Percentiles rank a stretch among this genome's conserved stretches.
Evolutionary conservation across 2,329 filamentous ascomycete species (phyloP).

Genomic region (Reticulascus tulasneorum): DNA sequence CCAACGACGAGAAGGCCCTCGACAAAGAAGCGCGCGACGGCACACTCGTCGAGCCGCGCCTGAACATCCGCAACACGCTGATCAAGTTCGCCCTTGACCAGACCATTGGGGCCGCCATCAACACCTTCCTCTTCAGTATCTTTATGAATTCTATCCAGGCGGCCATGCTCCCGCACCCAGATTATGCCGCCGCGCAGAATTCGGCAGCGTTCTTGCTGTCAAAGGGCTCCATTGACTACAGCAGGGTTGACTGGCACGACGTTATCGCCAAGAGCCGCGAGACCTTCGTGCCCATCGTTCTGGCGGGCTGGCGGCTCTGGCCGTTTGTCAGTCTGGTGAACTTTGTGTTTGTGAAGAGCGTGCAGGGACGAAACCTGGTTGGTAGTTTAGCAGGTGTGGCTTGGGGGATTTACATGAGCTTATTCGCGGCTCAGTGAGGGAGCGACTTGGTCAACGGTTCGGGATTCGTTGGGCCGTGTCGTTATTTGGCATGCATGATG

Average conservation of each 20-base stretch:
- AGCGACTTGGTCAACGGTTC: too few species aligned
- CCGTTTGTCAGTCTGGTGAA: constrained; percentile 66
- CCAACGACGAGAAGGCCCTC: constrained; percentile 36
- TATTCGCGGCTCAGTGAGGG: constrained; percentile 41
- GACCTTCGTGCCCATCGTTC: constrained; percentile 62
- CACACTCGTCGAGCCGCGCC: constrained; percentile 42
- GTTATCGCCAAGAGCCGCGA: constrained; percentile 40
- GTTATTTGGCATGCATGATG: too few species aligned
- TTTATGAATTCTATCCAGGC: constrained; percentile 54
- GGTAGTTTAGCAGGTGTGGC: constrained; percentile 67
- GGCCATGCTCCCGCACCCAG: constrained; percentile 36
- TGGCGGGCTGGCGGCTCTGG: constrained; percentile 67
- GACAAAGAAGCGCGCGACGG: constrained; percentile 29
- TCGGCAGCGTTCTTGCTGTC: constrained; percentile 24
- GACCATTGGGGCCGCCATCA: constrained; percentile 59
- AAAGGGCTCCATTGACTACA: constrained; percentile 38
- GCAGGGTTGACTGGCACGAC: constrained; percentile 37
- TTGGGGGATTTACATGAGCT: constrained; percentile 73
- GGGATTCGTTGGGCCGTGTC: too few species aligned
- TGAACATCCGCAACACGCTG: constrained; percentile 60
- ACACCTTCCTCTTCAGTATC: constrained; percentile 60
- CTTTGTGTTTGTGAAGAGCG: constrained; percentile 65
- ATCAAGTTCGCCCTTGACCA: constrained; percentile 68
- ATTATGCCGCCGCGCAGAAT: constrained; percentile 29
- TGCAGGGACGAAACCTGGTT: constrained; percentile 66